phyloP scores from a whole-genome alignment of 2,329 filamentous ascomycete species.

The Neodidymelliopsis sp. region DNA sequence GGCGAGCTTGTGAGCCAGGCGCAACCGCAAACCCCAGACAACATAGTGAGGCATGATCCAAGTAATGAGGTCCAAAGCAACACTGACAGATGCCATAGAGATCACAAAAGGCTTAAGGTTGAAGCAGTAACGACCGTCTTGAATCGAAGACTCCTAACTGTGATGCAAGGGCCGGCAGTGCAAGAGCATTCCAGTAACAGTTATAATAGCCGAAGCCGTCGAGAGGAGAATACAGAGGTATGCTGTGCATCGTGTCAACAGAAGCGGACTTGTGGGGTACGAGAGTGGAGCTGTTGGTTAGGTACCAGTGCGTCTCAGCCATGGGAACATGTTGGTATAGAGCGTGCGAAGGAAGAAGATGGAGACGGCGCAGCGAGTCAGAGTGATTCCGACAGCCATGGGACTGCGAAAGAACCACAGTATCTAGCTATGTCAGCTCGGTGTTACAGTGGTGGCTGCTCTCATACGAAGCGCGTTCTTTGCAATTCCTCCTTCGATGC shows the following conservation, averaged over 20 bases:
- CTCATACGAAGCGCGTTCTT: slow-evolving; percentile 26
- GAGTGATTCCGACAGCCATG: slow-evolving; percentile 25
- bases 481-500: slow-evolving; percentile 17
- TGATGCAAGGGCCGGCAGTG: slow-evolving; percentile 33
- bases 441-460: background rate
- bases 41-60: slow-evolving; percentile 37
- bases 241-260: slow-evolving; percentile 29
- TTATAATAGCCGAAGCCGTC: slow-evolving; percentile 17
- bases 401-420: slow-evolving; percentile 33
- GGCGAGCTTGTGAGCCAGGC: slow-evolving; percentile 32
- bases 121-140: slow-evolving; percentile 29
- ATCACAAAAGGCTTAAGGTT: slow-evolving; percentile 22
- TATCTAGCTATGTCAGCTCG: slow-evolving; percentile 26
- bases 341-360: slow-evolving; percentile 38
- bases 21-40: slow-evolving; percentile 34
- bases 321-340: slow-evolving; percentile 25
- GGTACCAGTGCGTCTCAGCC: slow-evolving; percentile 33
- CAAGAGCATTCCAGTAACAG: slow-evolving; percentile 20
- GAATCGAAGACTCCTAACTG: slow-evolving; percentile 29
- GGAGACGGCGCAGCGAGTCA: slow-evolving; percentile 32
- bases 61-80: slow-evolving; percentile 29
- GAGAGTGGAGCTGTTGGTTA: background rate
- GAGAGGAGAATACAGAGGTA: slow-evolving; percentile 23
- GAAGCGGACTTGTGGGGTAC: background rate
- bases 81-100: slow-evolving; percentile 14